phyloP scores from a whole-genome alignment of 2,329 filamentous ascomycete species.

The Colletotrichum melonis region DNA sequence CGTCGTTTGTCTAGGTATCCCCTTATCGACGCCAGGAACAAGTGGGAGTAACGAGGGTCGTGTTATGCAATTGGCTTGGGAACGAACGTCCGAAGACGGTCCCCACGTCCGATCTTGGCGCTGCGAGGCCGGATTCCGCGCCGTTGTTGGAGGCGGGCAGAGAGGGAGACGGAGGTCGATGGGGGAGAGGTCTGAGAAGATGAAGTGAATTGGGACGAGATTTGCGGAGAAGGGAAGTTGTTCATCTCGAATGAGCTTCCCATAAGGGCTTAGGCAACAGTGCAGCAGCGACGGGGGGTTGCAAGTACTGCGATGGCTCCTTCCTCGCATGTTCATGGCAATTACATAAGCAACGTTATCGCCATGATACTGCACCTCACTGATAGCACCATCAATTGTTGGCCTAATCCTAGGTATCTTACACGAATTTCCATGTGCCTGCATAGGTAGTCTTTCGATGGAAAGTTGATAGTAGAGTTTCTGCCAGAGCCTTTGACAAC shows the following conservation, averaged over 20 bases:
- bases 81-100: not conserved
- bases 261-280: not conserved
- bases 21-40: not conserved
- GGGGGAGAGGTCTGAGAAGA: not conserved
- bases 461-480: not conserved
- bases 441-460: not conserved
- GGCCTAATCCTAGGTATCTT: no score
- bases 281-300: not conserved
- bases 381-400: no score
- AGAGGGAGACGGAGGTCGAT: not conserved
- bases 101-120: not conserved
- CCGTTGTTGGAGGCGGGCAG: not conserved
- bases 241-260: conserved; percentile 1
- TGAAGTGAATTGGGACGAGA: not conserved
- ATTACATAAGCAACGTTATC: not conserved
- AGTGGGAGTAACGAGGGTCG: no score
- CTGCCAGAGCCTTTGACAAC: not conserved
- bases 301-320: not conserved
- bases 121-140: not conserved
- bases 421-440: no score
- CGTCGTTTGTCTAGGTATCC: not conserved
- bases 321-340: no score
- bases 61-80: not conserved
- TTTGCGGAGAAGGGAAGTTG: not conserved
- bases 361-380: not conserved